phyloP scores from a whole-genome alignment of 2,329 filamentous ascomycete genomes.

The Ascochyta koolunga region DNA sequence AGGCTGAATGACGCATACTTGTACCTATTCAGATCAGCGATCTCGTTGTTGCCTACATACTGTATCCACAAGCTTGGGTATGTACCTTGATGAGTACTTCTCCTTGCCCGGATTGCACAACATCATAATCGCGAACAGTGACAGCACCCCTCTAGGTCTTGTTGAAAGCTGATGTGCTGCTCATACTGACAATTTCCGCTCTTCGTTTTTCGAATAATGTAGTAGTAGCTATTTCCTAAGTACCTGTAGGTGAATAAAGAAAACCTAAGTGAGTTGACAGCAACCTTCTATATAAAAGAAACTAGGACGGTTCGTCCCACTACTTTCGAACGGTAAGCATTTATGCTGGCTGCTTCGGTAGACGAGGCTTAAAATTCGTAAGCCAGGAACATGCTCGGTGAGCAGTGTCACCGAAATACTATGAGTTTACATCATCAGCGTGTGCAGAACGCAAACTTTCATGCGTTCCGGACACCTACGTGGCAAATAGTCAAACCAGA shows the following conservation, averaged over 20 bases:
- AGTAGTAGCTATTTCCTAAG: too few species aligned
- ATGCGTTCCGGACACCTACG: too few species aligned
- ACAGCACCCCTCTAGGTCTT: constrained; percentile 21
- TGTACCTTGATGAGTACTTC: constrained; percentile 28
- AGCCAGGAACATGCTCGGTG: too few species aligned
- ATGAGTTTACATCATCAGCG: too few species aligned
- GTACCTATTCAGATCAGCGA: constrained; percentile 11
- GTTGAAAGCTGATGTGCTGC: constrained; percentile 27
- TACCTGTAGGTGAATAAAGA: too few species aligned
- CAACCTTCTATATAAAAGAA: neutral
- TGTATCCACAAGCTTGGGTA: too few species aligned
- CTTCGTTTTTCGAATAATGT: too few species aligned
- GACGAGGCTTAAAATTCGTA: neutral
- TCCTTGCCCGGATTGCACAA: constrained; percentile 19
- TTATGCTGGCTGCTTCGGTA: neutral
- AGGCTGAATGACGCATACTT: constrained; percentile 35
- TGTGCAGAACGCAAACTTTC: too few species aligned
- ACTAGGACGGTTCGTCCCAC: too few species aligned
- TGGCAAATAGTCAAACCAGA: too few species aligned
- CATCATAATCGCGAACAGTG: constrained; percentile 24
- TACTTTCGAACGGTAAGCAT: neutral
- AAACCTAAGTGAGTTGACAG: neutral
- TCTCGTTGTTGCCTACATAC: neutral
- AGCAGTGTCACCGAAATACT: too few species aligned
- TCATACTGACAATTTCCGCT: constrained; percentile 11